A percentile compares a stretch with the other conserved stretches of the same genome.
These are phyloP conservation scores for Pigoraptor vietnamica DNA, from an alignment of 78 protist species.

Conservation along the genomic window DNA sequence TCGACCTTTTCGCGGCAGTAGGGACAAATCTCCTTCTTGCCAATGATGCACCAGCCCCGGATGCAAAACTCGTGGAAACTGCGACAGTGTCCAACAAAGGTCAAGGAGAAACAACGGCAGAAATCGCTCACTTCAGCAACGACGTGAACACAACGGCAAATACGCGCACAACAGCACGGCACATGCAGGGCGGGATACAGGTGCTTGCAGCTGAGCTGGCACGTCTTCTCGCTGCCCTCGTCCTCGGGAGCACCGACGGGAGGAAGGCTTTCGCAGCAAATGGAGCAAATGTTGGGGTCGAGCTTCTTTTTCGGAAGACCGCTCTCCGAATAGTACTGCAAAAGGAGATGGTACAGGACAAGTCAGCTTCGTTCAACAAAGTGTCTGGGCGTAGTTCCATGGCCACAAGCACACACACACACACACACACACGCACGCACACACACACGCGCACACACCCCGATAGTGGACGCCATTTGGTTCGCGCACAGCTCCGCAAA, in stretches of 20 bases:
- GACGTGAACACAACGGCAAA: no score
- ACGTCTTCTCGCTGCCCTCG: background rate
- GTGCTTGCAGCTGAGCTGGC: background rate
- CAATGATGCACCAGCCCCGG: constrained; percentile 32
- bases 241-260: background rate
- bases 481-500: constrained; percentile 9
- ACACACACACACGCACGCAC: background rate
- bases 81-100: background rate
- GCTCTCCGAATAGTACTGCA: background rate
- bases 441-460: background rate
- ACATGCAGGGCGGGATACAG: background rate
- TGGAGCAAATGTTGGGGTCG: background rate
- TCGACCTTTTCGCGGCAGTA: constrained; percentile 52
- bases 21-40: constrained; percentile 59
- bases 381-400: no score
- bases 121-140: background rate
- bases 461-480: background rate
- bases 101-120: background rate
- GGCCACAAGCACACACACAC: background rate
- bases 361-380: no score
- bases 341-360: background rate
- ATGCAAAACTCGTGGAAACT: constrained; percentile 6
- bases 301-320: background rate
- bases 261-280: background rate
- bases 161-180: background rate